These are phyloP conservation scores for Gracilaria caudata DNA, from an alignment of 23 red algal genomes.

Conservation along the genomic window DNA sequence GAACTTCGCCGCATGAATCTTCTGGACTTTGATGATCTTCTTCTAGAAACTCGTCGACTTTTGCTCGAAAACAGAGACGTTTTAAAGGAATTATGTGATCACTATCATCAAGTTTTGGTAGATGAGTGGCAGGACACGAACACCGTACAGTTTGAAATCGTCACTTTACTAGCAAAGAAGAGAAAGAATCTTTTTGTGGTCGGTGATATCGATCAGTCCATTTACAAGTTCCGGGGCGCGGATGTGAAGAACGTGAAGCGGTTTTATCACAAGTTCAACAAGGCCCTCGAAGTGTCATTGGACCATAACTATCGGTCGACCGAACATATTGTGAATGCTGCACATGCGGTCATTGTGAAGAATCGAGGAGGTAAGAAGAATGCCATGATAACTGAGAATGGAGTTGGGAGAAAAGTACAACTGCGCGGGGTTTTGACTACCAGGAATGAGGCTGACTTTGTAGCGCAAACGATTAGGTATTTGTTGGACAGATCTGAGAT, in stretches of 20 bases:
- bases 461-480: neutral
- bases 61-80: slow-evolving; percentile 30
- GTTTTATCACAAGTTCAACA: slow-evolving; percentile 52
- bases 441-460: slow-evolving; percentile 44
- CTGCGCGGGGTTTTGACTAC: slow-evolving; percentile 22
- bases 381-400: slow-evolving; percentile 59
- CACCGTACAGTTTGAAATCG: slow-evolving; percentile 79
- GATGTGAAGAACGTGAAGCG: slow-evolving; percentile 45
- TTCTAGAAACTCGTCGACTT: slow-evolving; percentile 59
- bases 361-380: slow-evolving; percentile 37
- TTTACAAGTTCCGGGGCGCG: slow-evolving; percentile 91
- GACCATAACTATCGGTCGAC: slow-evolving; percentile 79
- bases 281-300: slow-evolving; percentile 35
- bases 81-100: slow-evolving; percentile 37
- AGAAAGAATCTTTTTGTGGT: slow-evolving; percentile 76
- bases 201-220: slow-evolving; percentile 80
- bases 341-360: slow-evolving; percentile 69
- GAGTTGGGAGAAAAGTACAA: slow-evolving; percentile 44
- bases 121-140: slow-evolving; percentile 93
- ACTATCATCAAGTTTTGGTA: slow-evolving; percentile 75
- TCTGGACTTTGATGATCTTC: slow-evolving; percentile 91
- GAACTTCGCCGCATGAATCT: slow-evolving; percentile 51
- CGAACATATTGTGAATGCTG: slow-evolving; percentile 47
- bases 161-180: slow-evolving; percentile 47
- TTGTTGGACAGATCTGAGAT: slow-evolving; percentile 15